Base-by-base conservation (phyloP, 179 eudicot species). In the Silene noctiflora region DNA sequence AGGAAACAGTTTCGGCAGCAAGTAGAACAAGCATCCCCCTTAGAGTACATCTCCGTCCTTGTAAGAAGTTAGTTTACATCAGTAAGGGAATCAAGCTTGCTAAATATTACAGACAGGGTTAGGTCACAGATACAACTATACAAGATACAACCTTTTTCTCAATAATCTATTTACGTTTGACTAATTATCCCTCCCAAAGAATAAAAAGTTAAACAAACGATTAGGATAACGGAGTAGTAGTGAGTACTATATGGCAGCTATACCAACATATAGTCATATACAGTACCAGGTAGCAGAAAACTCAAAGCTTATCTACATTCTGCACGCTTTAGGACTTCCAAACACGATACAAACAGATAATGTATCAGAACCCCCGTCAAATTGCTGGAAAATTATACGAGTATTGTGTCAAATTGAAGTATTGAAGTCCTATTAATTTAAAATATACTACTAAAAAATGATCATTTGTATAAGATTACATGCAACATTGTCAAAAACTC, bases 1-100 rank as follows among this genome's bases (percentile, higher is more conserved):
- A 79, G 17, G 73, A 75, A 33, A 66, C 92, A 89, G 17, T 76
- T 85, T 35, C 21, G 69, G 12, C 48, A 48, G 67, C 92, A 89
- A 24, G 82, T 75, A 9, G 56, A 70, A 66, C 90, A 87, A 16
- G 67, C 78, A 35, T 67, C 19, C 74, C 4, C 19, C 48, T 71
- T 61, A 24, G 14, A 17, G 56, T 27, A 68, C 87, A 83, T 83
- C 42, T 76, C 19, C 19, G 73, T n/a, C 20, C 42, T 39, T n/a
- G 51, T 42, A 24, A 48, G 29, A 27, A 35, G 29, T 22, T 25
- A 62, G 63, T 33, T 24, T 44, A 53, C 78, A 58, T 68, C 56
- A 74, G 67, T 61, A 69, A 69, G 70, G 25, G 9, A 13, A 59
- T 60, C 67, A 19, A 5, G 62, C 48, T 22, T 24, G 60, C 62